Evolutionary conservation across 768 basidiomycete genomes (phyloP), one percentile per base, ranked within the genome.

Genomic region (Termitomyces sp.): DNA sequence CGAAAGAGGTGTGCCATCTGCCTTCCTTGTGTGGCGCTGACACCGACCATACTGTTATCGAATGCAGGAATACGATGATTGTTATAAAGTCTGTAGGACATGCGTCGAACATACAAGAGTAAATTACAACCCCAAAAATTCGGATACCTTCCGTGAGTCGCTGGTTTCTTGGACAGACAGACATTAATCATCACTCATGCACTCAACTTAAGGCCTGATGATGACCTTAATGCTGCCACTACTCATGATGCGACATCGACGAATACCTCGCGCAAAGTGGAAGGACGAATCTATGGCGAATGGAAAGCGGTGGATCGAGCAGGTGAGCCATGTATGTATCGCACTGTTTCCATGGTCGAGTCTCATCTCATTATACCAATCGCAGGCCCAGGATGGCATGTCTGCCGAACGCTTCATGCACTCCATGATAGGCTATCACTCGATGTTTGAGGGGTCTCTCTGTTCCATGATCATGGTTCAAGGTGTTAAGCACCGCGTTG

Each of bases 391-490:
- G 24, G 83, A 87, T 61, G 80, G 81, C 63, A 81, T 87, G 75
- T 77, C 83, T 1, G 82, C 85, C 42, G 84, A 85, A 63, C 82
- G 83, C 66, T 84, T 83, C 53, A 75, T 86, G 18, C 82, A 84
- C 24, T 87, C 89, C 0, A 87, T 87, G 82, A 92, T 92, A 58
- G 89, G 89, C 7, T 92, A 92, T 64, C 87, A 89, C 59, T 81
- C 89, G 48, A 78, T 84, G 1, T 85, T 79, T 63, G 83, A 87
- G 60, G 81, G 81, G 58, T 88, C 86, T 11, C 69, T 92, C 9
- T 84, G 89, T 55, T 89, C 86, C n/a, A 91, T 92, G 88, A 85
- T 87, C 41, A 90, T 93, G 82, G 88, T 88, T 1, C 90, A 93
- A 64, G 91, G 91, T 3, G 78, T 79, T 11, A 84, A 85, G 56